A percentile compares a stretch with the other conserved stretches of the same genome.
phyloP scores from a whole-genome alignment of 148 eudicot genomes.

The Rhododendron ferrugineum region DNA sequence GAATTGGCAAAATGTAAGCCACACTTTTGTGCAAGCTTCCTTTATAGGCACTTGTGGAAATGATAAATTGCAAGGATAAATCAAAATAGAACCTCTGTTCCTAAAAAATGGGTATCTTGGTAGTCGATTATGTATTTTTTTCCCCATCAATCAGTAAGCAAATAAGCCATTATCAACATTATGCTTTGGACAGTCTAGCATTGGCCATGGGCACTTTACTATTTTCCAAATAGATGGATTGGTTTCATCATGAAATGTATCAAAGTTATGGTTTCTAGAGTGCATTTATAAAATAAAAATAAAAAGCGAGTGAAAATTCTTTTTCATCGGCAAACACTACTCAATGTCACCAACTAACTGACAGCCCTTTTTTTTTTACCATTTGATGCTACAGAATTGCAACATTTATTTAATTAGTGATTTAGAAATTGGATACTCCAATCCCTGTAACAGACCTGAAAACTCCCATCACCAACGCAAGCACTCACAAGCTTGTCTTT shows the following conservation, averaged over 20 bases:
- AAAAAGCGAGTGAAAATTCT: not conserved
- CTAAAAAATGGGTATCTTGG: not conserved
- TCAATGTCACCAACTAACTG: not conserved
- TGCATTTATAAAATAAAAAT: not conserved
- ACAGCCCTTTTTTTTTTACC: not conserved
- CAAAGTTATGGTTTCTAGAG: not conserved
- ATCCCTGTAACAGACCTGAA: slow-evolving; percentile 43
- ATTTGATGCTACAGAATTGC: not conserved
- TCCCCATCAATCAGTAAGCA: not conserved
- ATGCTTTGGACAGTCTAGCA: not conserved
- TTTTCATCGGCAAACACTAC: not conserved
- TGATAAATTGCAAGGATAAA: not conserved
- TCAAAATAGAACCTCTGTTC: not conserved
- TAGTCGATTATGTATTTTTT: not conserved
- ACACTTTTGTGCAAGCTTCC: no score
- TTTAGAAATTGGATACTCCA: not conserved
- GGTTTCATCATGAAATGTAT: not conserved
- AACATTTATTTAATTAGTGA: not conserved
- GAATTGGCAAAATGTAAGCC: no score
- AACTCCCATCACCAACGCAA: slow-evolving; percentile 81
- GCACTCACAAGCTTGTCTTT: slow-evolving; percentile 62
- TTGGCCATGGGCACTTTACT: not conserved
- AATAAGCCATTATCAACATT: not conserved
- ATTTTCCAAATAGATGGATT: not conserved
- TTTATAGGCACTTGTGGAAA: no score